Conservation (phyloP, 2,329 filamentous ascomycete genomes). For the Alternaria sp. region DNA sequence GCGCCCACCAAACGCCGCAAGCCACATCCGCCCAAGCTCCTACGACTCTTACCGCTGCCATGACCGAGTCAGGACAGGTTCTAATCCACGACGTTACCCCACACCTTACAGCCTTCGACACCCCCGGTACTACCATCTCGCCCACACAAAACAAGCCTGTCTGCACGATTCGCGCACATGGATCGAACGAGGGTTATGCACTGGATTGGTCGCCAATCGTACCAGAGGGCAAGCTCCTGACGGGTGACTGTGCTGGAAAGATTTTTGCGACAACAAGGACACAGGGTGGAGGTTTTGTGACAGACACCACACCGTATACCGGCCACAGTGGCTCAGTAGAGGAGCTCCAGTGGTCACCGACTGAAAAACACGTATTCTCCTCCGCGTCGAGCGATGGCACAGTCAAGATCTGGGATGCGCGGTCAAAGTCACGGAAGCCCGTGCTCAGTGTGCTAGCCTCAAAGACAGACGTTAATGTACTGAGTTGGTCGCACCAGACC, state of each 20-base stretch:
- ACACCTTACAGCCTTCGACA: slow-evolving; percentile 88
- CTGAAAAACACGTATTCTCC: slow-evolving; percentile 90
- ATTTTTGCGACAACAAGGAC: slow-evolving; percentile 89
- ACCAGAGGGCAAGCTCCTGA: slow-evolving; percentile 83
- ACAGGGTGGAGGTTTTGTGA: slow-evolving; percentile 88
- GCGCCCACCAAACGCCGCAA: slow-evolving; percentile 79
- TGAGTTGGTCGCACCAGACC: slow-evolving; percentile 92
- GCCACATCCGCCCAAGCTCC: slow-evolving; percentile 74
- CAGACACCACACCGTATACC: slow-evolving; percentile 81
- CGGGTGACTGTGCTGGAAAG: slow-evolving; percentile 87
- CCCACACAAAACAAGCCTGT: slow-evolving; percentile 88
- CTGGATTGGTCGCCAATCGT: slow-evolving; percentile 93
- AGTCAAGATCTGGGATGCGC: slow-evolving; percentile 93
- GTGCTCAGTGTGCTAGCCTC: slow-evolving; percentile 87
- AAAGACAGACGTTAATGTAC: slow-evolving; percentile 89
- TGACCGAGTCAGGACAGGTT: slow-evolving; percentile 89
- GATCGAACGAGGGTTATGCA: slow-evolving; percentile 85
- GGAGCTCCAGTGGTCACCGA: slow-evolving; percentile 96
- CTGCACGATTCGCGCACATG: slow-evolving; percentile 88
- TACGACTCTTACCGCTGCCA: slow-evolving; percentile 85
- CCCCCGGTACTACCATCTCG: slow-evolving; percentile 80
- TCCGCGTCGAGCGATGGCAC: slow-evolving; percentile 94
- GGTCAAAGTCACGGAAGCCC: slow-evolving; percentile 87
- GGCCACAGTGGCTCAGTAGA: slow-evolving; percentile 89
- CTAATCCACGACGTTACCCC: slow-evolving; percentile 94